phyloP scores from a whole-genome alignment of 176 grass and related monocot genomes.

The Cenchrus purpureus region DNA sequence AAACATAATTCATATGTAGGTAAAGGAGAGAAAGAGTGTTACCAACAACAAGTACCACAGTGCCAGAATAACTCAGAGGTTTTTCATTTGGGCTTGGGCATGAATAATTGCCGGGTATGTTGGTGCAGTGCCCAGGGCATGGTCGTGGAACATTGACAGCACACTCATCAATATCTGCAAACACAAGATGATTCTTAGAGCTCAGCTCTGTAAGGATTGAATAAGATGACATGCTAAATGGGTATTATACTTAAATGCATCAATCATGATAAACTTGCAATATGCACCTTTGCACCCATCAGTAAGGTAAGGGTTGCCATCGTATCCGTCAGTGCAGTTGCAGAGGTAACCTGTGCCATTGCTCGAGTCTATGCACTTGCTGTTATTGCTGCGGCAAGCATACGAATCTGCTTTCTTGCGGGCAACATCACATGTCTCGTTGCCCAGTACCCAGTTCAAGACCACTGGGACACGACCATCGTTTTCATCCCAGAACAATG shows the following conservation, averaged over 20 bases:
- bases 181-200: not conserved
- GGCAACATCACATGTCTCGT: slow-evolving; percentile 21
- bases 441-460: slow-evolving; percentile 43
- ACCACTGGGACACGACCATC: slow-evolving; percentile 3
- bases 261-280: not conserved
- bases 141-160: not conserved
- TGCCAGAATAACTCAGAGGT: not conserved
- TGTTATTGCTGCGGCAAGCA: slow-evolving; percentile 28
- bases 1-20: not conserved
- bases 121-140: slow-evolving; percentile 15
- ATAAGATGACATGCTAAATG: no score
- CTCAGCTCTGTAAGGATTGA: not conserved
- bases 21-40: not conserved
- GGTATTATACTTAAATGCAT: no score
- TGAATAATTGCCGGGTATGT: slow-evolving; percentile 1
- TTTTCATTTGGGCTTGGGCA: not conserved
- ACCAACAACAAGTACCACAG: not conserved
- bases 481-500: not conserved
- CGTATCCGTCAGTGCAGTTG: slow-evolving; percentile 36
- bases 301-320: slow-evolving; percentile 37
- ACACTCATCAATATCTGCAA: slow-evolving; percentile 39
- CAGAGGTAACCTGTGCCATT: slow-evolving; percentile 40
- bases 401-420: not conserved
- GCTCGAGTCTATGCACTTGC: not conserved
- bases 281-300: slow-evolving; percentile 33